phyloP scores from a whole-genome alignment of 163 green algal species.

The Scenedesmus sp. region DNA sequence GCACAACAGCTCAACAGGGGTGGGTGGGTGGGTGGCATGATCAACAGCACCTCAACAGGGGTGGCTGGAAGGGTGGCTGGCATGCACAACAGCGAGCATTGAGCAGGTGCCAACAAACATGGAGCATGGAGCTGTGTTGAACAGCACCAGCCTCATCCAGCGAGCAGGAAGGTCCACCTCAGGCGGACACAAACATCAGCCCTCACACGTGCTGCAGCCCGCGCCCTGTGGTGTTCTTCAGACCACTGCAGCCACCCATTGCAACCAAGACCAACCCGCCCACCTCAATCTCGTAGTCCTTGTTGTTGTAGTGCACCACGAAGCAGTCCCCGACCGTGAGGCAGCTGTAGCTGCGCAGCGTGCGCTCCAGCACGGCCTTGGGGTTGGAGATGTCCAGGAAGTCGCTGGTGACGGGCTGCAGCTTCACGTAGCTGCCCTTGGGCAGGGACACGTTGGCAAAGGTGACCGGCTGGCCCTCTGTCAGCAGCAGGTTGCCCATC shows the following conservation, averaged over 20 bases:
- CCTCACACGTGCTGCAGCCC: no score
- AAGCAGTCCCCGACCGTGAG: constrained; percentile 89
- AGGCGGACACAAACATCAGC: no score
- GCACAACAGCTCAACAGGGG: no score
- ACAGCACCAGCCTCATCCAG: no score
- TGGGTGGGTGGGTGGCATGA: no score
- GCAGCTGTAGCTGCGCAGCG: constrained; percentile 86
- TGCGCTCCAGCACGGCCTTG: constrained; percentile 96
- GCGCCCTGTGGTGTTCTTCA: no score
- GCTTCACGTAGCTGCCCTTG: constrained; percentile 97
- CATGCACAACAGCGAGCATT: no score
- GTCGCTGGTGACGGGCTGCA: constrained; percentile 96
- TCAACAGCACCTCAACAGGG: no score
- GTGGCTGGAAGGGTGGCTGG: no score
- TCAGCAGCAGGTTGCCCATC: constrained; percentile 98
- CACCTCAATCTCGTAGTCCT: constrained; percentile 75
- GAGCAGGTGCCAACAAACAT: no score
- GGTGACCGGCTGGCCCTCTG: constrained; percentile 92
- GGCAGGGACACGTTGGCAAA: constrained; percentile 89
- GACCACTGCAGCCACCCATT: neutral
- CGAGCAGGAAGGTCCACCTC: no score
- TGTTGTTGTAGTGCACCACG: constrained; percentile 98
- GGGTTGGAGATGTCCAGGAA: constrained; percentile 99
- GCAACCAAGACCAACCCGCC: neutral
- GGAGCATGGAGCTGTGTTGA: no score